phyloP scores from a whole-genome alignment of 2,329 filamentous ascomycete species.

The Ophiostoma perfectum region DNA sequence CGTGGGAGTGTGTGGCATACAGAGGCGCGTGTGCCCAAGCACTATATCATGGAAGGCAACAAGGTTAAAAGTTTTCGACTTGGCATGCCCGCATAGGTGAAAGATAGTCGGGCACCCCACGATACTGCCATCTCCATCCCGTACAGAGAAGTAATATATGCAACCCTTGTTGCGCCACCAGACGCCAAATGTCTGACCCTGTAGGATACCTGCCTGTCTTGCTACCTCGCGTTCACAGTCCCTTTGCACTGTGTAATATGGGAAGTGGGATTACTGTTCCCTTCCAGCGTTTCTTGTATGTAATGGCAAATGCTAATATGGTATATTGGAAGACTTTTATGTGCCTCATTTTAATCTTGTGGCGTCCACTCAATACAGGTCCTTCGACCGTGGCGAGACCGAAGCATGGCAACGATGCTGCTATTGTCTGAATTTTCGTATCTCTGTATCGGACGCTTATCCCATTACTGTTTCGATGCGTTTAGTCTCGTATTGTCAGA shows the following conservation, averaged over 20 bases:
- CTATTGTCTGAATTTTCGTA: no score
- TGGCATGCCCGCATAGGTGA: background rate
- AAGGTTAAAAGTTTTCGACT: background rate
- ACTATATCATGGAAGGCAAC: no score
- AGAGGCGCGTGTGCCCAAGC: no score
- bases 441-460: no score
- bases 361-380: no score
- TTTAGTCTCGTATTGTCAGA: no score
- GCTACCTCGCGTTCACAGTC: background rate
- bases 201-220: background rate
- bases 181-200: background rate
- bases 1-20: background rate
- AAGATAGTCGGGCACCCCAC: background rate
- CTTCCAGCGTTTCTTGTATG: background rate
- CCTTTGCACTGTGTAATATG: background rate
- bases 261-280: background rate
- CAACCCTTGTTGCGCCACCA: background rate
- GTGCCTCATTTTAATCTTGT: no score
- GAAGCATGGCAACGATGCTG: no score
- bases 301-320: background rate
- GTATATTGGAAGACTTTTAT: background rate
- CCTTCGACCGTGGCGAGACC: no score
- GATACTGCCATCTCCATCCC: background rate
- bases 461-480: no score
- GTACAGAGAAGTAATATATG: background rate